Evolutionary conservation across 1,284 basidiomycete genomes (phyloP), one percentile per base, ranked within the genome.

Genomic region (Fomes fomentarius): DNA sequence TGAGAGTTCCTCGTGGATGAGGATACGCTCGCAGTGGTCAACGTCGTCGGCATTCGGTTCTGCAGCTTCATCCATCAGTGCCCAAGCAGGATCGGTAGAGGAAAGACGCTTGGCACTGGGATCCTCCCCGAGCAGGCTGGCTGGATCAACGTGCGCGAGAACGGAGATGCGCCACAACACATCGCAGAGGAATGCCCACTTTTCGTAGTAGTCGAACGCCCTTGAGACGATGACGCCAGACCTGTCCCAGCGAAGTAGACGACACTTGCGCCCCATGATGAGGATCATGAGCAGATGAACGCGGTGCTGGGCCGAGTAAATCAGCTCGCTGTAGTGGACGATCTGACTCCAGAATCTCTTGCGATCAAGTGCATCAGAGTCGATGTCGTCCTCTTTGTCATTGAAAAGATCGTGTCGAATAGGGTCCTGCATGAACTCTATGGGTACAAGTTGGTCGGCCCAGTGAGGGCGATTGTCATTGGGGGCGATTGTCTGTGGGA

Each of bases 221-320:
- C 31, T 21, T 3, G 58, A 42, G 6, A 60, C 49, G 30, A 57
- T n/a, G 7, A 34, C 38, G 4, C 60, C 60, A 3, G 62, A 54
- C 12, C 53, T 30, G 25, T 63, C 60, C 52, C 52, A 63, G 6
- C 55, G 54, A 4, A 56, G 12, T 21, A 63, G 5, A 2, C 60
- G 57, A 9, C 41, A 49, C 2, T 21, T 22, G 10, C 39, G 31
- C 12, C 57, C 55, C 28, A 54, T 30, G 47, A 63, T 22, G 39
- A 57, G 5, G 45, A 60, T n/a, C 47, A 52, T 45, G 47, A 55
- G 54, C 10, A 59, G 35, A 14, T 34, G 33, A n/a, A 34, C 22
- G 22, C 55, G 58, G 8, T 57, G 58, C n/a, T n/a, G n/a, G n/a
- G n/a, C n/a, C n/a, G n/a, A n/a, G n/a, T n/a, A n/a, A n/a, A n/a